Evolutionary conservation across 345 rosid genomes (phyloP).

Genomic region (Euclidium syriacum): DNA sequence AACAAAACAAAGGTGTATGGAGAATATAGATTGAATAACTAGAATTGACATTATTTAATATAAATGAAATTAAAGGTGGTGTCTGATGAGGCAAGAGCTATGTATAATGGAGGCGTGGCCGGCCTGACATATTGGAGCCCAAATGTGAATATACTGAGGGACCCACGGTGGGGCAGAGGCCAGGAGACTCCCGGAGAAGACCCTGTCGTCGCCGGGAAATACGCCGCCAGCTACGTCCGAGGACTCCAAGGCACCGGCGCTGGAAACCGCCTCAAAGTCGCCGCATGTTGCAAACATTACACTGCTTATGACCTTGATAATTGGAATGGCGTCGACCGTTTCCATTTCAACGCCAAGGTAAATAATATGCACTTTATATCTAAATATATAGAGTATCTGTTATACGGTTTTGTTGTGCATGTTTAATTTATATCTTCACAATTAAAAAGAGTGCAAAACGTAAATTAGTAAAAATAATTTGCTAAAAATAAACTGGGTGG

Average conservation of each 20-base stretch:
- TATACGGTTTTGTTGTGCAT: neutral
- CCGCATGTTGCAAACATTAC: constrained; percentile 96
- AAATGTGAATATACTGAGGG: constrained; percentile 70
- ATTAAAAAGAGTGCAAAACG: no score
- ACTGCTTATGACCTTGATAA: constrained; percentile 96
- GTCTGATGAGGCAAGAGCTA: constrained; percentile 77
- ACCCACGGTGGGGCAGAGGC: constrained; percentile 89
- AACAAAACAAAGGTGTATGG: constrained; percentile 1
- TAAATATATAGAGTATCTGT: neutral
- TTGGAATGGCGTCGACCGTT: constrained; percentile 88
- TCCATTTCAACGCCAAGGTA: constrained; percentile 84
- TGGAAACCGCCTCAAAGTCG: constrained; percentile 71
- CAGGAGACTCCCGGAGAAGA: constrained; percentile 98
- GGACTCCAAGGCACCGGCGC: constrained; percentile 62
- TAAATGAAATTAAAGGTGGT: constrained; percentile 47
- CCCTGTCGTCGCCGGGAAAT: constrained; percentile 64
- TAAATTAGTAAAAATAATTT: no score
- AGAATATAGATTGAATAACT: neutral
- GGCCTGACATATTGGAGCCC: constrained; percentile 85
- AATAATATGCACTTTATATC: neutral
- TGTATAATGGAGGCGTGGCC: constrained; percentile 69
- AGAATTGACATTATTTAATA: neutral
- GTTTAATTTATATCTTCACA: neutral
- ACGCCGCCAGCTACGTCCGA: constrained; percentile 67
- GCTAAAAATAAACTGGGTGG: no score